Conservation (phyloP, 306 rosid genomes). For the Dryas alaskensis region DNA sequence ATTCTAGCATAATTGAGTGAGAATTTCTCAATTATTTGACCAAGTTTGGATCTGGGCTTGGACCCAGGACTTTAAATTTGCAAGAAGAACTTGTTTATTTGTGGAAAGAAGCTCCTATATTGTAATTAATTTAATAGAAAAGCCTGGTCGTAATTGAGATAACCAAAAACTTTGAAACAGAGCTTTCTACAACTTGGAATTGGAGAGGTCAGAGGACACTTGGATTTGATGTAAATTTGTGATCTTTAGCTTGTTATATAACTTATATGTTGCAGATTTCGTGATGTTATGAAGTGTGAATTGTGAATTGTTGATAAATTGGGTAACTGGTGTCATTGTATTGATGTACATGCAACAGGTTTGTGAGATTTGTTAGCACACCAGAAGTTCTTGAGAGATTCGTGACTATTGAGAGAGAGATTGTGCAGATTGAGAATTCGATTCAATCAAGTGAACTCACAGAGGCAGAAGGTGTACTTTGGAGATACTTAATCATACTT, state of each 20-base stretch:
- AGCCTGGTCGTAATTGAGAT: neutral
- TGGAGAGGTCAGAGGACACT: neutral
- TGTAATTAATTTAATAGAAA: neutral
- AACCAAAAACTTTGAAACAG: neutral
- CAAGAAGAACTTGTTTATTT: neutral
- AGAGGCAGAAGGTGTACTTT: slow-evolving; percentile 64
- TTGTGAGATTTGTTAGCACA: slow-evolving; percentile 82
- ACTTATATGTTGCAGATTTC: neutral
- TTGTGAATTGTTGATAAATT: neutral
- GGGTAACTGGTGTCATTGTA: neutral
- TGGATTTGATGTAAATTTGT: neutral
- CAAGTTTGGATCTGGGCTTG: slow-evolving; percentile 10
- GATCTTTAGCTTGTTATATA: neutral
- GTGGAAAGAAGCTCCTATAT: neutral
- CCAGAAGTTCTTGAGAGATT: slow-evolving; percentile 97
- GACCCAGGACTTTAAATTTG: neutral
- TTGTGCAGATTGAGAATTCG: slow-evolving; percentile 86
- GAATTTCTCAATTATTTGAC: neutral
- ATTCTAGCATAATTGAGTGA: neutral
- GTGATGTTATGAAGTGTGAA: neutral
- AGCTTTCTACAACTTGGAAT: neutral
- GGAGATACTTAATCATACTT: slow-evolving; percentile 7
- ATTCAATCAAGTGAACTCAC: slow-evolving; percentile 57
- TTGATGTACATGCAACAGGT: slow-evolving; percentile 48
- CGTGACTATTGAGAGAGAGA: slow-evolving; percentile 88